phyloP scores from a whole-genome alignment of 495 filamentous ascomycete species.

The Rusavskia elegans region DNA sequence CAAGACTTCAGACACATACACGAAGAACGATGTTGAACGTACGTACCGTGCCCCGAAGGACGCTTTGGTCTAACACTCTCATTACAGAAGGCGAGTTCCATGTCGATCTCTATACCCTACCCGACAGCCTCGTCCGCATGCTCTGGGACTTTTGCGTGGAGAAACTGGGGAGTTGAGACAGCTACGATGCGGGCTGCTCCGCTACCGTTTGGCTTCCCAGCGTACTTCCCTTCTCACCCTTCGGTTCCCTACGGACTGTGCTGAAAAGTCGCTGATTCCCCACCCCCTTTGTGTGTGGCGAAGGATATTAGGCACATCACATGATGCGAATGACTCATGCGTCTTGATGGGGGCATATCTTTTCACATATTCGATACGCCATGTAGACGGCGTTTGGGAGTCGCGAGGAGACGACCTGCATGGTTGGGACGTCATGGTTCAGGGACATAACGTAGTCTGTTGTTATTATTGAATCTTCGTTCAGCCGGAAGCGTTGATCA shows the following conservation, averaged over 20 bases:
- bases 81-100: constrained; percentile 84
- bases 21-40: constrained; percentile 94
- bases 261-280: no score
- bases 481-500: no score
- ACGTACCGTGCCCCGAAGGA: no score
- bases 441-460: no score
- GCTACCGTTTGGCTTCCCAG: neutral
- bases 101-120: constrained; percentile 91
- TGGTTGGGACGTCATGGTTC: no score
- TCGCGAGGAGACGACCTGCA: no score
- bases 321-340: no score
- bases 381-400: neutral
- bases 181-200: neutral
- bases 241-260: neutral
- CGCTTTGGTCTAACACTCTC: no score
- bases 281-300: no score
- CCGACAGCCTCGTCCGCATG: constrained; percentile 64
- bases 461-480: no score
- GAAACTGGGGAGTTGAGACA: constrained; percentile 8
- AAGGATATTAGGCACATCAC: no score
- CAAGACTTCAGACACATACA: constrained; percentile 81
- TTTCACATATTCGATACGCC: neutral
- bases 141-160: constrained; percentile 74
- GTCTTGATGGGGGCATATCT: no score
- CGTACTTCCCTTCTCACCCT: neutral